Percentiles rank a stretch among this genome's conserved stretches.
These are phyloP conservation scores for Pyrenophora graminea DNA, from an alignment of 2,329 filamentous ascomycete species.

Conservation along the genomic window DNA sequence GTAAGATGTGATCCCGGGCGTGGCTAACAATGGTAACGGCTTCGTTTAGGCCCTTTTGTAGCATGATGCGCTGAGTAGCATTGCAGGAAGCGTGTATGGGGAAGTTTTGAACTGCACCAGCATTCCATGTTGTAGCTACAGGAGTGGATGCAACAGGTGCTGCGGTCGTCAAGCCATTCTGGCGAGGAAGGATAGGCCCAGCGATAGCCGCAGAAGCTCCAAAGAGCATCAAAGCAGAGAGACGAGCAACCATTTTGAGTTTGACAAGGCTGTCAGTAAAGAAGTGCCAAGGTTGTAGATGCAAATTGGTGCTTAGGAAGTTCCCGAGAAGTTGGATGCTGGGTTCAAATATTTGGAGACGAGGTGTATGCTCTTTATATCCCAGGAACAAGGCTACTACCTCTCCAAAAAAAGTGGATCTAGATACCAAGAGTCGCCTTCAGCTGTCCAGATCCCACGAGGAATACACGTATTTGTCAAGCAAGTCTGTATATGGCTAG, in stretches of 20 bases:
- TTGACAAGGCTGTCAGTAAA: constrained; percentile 2
- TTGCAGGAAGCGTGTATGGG: constrained; percentile 70
- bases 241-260: constrained; percentile 28
- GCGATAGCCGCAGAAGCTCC: constrained; percentile 35
- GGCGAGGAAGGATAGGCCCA: constrained; percentile 30
- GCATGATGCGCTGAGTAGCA: constrained; percentile 60
- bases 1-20: constrained; percentile 65
- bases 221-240: constrained; percentile 30
- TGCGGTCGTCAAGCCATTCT: constrained; percentile 27
- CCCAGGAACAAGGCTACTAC: neutral
- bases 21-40: constrained; percentile 62
- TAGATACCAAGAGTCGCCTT: no score
- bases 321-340: constrained; percentile 30
- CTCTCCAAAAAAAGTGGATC: neutral
- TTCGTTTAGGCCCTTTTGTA: constrained; percentile 63
- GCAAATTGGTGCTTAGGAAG: constrained; percentile 24
- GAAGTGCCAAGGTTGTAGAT: constrained; percentile 10
- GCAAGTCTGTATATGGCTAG: no score
- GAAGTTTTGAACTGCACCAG: constrained; percentile 48
- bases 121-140: constrained; percentile 35
- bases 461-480: no score
- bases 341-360: constrained; percentile 12
- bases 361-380: constrained; percentile 28
- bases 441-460: no score
- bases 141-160: constrained; percentile 12